Evolutionary conservation across 441 rosid species (phyloP), one percentile per base, ranked within the genome.

Genomic region (Populus hybrid): DNA sequence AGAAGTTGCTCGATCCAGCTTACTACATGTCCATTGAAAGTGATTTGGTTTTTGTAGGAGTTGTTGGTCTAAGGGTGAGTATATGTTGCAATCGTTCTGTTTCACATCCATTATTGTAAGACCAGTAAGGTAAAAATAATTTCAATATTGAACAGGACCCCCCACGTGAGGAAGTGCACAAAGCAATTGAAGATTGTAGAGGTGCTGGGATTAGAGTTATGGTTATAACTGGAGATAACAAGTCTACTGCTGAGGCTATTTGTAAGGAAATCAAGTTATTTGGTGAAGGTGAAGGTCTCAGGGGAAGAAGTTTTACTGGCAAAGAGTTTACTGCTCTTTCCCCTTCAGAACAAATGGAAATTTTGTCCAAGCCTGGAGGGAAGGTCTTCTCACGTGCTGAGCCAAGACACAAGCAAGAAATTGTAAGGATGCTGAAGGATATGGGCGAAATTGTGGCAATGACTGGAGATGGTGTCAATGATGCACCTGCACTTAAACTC

Each of bases 391-490:
- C 98, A 21, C 88, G 98, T 69, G 95, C 98, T 75, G 98, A 94
- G 84, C 97, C 98, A 26, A 87, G 82, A 76, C 96, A 94, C 74
- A 94, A 94, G 85, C 98, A 94, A 89, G 97, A 90, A 67, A 91
- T 91, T 34, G 98, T 94, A 18, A 85, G 97, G 83, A 82, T 89
- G 88, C 91, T 94, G 63, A 92, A 90, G 80, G 95, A 92, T 72
- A 92, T 89, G 97, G 97, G 93, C 9, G 92, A 94, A 32, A 83
- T 94, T 35, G 97, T 92, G 59, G 97, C 98, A 14, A 94, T 94
- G 98, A 94, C 98, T 4, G 98, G 97, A 72, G 98, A 94, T 75
- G 98, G 98, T 50, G 98, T 94, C 59, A 94, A 92, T 79, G 97
- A 92, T 87, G 97, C 96, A 64, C 98, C 97, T 81, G 98, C 98